Evolutionary conservation across 441 rosid genomes (phyloP).

Genomic region (Adansonia grandidieri): DNA sequence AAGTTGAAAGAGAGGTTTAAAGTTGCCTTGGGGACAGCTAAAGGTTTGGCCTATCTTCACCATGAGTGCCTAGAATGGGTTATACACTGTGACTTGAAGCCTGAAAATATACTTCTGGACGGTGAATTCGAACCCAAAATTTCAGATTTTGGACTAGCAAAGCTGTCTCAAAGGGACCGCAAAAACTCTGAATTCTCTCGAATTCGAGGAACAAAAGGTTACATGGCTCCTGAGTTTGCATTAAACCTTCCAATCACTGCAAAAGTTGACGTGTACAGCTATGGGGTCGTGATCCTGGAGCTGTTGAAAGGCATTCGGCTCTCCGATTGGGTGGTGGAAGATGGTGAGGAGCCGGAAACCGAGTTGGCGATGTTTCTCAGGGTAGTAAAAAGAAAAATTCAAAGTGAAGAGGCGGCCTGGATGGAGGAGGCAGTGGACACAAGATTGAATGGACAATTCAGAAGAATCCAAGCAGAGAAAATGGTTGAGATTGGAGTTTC

Average conservation of each 20-base stretch:
- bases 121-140: conserved; percentile 31
- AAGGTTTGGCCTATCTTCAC: conserved; percentile 37
- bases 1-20: conserved; percentile 21
- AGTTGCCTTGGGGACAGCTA: conserved; percentile 38
- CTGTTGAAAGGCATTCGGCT: conserved; percentile 27
- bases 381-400: conserved; percentile 29
- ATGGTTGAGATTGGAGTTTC: conserved; percentile 42
- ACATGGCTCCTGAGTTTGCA: conserved; percentile 37
- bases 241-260: conserved; percentile 30
- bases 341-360: conserved; percentile 15
- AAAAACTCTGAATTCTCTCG: conserved; percentile 19
- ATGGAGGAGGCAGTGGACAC: conserved; percentile 42
- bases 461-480: conserved; percentile 28
- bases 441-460: conserved; percentile 37
- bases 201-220: conserved; percentile 36
- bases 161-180: conserved; percentile 24
- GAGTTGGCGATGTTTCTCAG: background rate
- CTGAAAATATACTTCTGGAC: conserved; percentile 38
- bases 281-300: conserved; percentile 37
- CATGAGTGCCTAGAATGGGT: conserved; percentile 44
- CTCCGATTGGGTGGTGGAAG: conserved; percentile 14
- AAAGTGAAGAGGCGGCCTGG: conserved; percentile 29
- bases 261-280: conserved; percentile 37
- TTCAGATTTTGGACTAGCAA: conserved; percentile 34
- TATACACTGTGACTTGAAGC: conserved; percentile 40